phyloP scores from a whole-genome alignment of 2,329 filamentous ascomycete species.

The Aureobasidium melanogenum region DNA sequence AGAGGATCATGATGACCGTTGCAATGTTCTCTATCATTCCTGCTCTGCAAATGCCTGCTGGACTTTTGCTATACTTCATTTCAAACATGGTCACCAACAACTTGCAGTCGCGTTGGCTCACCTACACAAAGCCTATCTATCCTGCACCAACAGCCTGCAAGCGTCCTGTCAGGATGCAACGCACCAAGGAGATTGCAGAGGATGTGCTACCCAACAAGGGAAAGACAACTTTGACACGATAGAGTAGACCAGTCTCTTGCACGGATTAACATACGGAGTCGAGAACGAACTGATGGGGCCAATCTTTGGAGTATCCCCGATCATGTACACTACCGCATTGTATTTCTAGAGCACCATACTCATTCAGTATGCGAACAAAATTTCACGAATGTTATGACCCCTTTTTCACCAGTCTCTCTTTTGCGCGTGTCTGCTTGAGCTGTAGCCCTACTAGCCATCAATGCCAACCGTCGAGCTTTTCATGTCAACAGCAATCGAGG shows the following conservation, averaged over 20 bases:
- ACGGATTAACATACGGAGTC: too few species aligned
- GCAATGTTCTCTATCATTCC: conserved; percentile 26
- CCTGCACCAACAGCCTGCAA: conserved; percentile 19
- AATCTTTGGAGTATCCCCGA: too few species aligned
- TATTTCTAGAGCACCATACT: too few species aligned
- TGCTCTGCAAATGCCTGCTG: conserved; percentile 30
- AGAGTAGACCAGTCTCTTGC: background rate
- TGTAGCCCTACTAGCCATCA: too few species aligned
- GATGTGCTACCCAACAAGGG: background rate
- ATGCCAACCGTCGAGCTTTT: too few species aligned
- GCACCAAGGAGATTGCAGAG: background rate
- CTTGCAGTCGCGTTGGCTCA: conserved; percentile 19
- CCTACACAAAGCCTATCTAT: conserved; percentile 19
- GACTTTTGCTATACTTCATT: conserved; percentile 33
- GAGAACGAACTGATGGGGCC: too few species aligned
- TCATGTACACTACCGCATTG: too few species aligned
- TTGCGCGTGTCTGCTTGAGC: too few species aligned
- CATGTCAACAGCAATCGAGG: too few species aligned
- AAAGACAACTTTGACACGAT: too few species aligned
- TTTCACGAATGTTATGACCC: too few species aligned
- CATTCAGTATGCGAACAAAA: too few species aligned
- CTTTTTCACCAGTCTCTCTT: background rate
- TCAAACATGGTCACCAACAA: conserved; percentile 15
- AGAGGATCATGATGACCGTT: conserved; percentile 23
- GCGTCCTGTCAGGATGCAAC: conserved; percentile 19